Conservation (phyloP, 2,329 filamentous ascomycete genomes). For the Cercospora canescens region DNA sequence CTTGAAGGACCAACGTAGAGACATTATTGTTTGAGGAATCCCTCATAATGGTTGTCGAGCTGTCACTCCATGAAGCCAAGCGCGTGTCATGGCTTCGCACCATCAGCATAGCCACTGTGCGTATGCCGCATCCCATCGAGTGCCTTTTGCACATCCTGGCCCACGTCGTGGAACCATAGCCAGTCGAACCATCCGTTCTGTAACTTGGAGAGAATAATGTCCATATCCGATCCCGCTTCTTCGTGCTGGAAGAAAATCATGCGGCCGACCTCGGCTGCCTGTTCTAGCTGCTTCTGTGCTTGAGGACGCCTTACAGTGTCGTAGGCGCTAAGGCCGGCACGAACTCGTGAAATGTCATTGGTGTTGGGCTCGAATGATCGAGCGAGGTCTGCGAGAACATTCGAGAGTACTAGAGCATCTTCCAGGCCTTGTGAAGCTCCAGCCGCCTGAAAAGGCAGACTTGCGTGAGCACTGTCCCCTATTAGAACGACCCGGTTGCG, state of each 20-base stretch:
- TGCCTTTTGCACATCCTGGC: slow-evolving; percentile 9
- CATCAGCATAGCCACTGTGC: background rate
- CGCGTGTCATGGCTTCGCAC: too few species aligned
- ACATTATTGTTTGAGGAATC: too few species aligned
- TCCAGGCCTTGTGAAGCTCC: slow-evolving; percentile 60
- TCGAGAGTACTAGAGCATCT: slow-evolving; percentile 49
- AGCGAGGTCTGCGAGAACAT: slow-evolving; percentile 2
- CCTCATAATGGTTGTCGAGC: too few species aligned
- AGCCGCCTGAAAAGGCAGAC: slow-evolving; percentile 57
- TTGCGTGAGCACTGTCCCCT: slow-evolving; percentile 60
- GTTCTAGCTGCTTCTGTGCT: slow-evolving; percentile 17
- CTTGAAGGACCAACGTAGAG: too few species aligned
- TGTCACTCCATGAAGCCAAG: too few species aligned
- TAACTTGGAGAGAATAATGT: slow-evolving; percentile 13
- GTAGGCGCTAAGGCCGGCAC: slow-evolving; percentile 8
- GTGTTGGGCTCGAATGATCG: background rate
- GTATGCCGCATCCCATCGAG: background rate
- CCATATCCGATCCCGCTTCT: slow-evolving; percentile 12
- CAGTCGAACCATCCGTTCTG: slow-evolving; percentile 17
- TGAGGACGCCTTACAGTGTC: slow-evolving; percentile 13
- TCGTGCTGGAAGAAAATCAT: slow-evolving; percentile 13
- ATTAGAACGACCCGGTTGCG: slow-evolving; percentile 45
- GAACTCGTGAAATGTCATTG: background rate
- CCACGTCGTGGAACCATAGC: slow-evolving; percentile 19
- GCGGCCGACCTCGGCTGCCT: slow-evolving; percentile 15